Percentiles rank a stretch among this genome's conserved stretches.
Conservation (phyloP, 192 early-diverging fungal species). For the Backusella westeae region DNA sequence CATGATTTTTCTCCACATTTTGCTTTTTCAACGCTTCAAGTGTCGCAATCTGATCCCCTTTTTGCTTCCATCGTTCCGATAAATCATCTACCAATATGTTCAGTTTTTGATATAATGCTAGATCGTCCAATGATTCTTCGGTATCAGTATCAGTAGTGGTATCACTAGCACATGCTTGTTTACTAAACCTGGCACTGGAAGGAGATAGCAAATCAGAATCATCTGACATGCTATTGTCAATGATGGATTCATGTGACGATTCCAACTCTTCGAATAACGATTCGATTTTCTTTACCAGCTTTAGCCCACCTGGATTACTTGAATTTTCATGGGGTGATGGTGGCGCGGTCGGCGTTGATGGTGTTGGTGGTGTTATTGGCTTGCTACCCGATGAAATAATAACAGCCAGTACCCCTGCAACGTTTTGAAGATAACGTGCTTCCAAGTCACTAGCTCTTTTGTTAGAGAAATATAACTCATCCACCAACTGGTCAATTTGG, state of each 20-base stretch:
- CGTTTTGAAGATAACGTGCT: not conserved
- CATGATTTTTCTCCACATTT: not conserved
- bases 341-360: not conserved
- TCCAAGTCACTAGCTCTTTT: not conserved
- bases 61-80: not conserved
- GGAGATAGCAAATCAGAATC: slow-evolving; percentile 2
- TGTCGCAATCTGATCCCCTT: not conserved
- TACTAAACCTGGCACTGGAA: slow-evolving; percentile 2
- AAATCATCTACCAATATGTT: not conserved
- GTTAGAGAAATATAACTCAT: slow-evolving; percentile 4
- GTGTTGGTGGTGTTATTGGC: not conserved
- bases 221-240: slow-evolving; percentile 3
- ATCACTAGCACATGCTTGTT: not conserved
- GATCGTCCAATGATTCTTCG: not conserved
- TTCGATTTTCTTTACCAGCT: not conserved
- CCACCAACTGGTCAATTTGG: not conserved
- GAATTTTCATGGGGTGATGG: not conserved
- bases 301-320: not conserved
- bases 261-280: not conserved
- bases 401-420: not conserved
- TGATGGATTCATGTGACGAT: not conserved
- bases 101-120: slow-evolving; percentile 1
- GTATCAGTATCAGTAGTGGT: not conserved
- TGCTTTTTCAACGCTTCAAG: not conserved
- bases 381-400: not conserved